Base-by-base conservation (phyloP, 768 basidiomycete genomes). In the Tricholoma bakamatsutake region DNA sequence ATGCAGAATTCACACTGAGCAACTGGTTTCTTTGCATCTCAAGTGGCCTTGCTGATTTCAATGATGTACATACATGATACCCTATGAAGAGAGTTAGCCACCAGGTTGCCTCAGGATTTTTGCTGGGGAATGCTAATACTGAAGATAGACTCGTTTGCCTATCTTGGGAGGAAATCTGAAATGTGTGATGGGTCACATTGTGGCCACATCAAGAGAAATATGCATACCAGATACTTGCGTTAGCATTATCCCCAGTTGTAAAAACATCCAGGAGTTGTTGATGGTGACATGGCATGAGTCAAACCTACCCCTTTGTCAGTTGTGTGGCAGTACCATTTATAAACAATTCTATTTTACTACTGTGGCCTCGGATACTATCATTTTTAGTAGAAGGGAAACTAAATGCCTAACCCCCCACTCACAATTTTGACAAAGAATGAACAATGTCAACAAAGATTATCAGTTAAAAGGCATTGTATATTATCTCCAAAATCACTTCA, bases 401-500 rank as follows among this genome's bases (percentile, higher is more conserved):
- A 3, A 24, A 24, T 24, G 21, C 21, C 18, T 12, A 46, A 46
- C 28, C 6, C 1, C 21, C 28, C 45, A 46, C 21, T 46, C 28
- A 46, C 15, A 21, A 46, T 46, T 8, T 9, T 5, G 6, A 46
- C 17, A 13, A 21, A 46, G 24, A 17, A 30, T 11, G 17, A 5
- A n/a, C n/a, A n/a, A n/a, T n/a, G n/a, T n/a, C 8, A 46, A 46
- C 45, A 46, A 46, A 46, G 28, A 1, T 1, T 30, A 24, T 24
- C 9, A 21, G 1, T 28, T 67, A 18, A 42, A 9, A 31, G 67
- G 64, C 5, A 49, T 66, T 21, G 57, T 67, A 3, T 68, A 67
- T 53, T 42, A 50, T 50, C 64, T 61, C 11, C 52, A 52, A 1
- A 34, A 24, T 11, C 69, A 70, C 46, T 70, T 66, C 43, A 64